Conservation (phyloP, 2,329 filamentous ascomycete genomes). For the Penicillium sp. region DNA sequence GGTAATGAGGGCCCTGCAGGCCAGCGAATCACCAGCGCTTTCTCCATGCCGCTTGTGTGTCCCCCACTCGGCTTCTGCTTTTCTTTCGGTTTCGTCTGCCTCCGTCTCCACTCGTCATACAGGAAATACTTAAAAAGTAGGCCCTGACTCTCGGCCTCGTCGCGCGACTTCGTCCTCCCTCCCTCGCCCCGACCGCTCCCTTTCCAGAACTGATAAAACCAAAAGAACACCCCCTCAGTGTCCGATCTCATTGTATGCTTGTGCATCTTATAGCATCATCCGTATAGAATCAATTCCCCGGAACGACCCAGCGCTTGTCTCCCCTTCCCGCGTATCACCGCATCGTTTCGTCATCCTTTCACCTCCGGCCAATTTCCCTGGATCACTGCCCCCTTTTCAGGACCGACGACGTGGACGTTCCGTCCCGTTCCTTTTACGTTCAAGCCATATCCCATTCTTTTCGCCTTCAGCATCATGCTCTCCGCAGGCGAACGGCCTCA, state of each 20-base stretch:
- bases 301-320: background rate
- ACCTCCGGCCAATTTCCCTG: constrained; percentile 12
- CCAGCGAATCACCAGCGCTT: constrained; percentile 9
- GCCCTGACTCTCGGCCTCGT: constrained; percentile 9
- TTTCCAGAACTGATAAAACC: background rate
- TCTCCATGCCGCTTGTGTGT: constrained; percentile 1
- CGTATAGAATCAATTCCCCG: background rate
- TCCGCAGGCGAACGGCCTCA: constrained; percentile 42
- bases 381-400: constrained; percentile 5
- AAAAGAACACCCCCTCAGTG: background rate
- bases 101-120: constrained; percentile 29
- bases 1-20: constrained; percentile 11
- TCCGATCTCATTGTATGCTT: background rate
- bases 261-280: background rate
- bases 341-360: constrained; percentile 23
- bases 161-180: constrained; percentile 14
- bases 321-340: constrained; percentile 16
- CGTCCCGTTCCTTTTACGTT: background rate
- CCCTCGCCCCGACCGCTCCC: background rate
- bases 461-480: constrained; percentile 37
- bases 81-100: constrained; percentile 26
- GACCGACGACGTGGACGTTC: background rate
- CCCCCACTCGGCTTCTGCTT: constrained; percentile 33
- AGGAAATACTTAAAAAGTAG: constrained; percentile 20
- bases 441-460: constrained; percentile 3